Conservation (phyloP, 139 green algal genomes). For the Chlorokybus atmophyticus region DNA sequence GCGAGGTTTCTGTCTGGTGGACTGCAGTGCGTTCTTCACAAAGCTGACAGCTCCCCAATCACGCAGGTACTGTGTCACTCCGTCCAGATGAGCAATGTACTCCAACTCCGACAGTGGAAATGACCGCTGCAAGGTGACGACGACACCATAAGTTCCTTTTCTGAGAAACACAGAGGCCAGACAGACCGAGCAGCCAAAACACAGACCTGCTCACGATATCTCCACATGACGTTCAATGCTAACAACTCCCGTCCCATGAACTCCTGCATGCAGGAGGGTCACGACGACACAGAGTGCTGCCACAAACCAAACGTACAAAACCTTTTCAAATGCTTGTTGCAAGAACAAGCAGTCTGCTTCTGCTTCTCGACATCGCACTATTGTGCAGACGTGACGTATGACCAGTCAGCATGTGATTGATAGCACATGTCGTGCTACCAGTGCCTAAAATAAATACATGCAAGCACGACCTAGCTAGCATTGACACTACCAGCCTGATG, state of each 20-base stretch:
- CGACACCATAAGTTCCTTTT: not conserved
- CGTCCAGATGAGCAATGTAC: slow-evolving; percentile 18
- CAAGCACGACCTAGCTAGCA: not conserved
- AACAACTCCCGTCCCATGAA: slow-evolving; percentile 22
- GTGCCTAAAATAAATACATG: not conserved
- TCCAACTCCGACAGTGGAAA: slow-evolving; percentile 24
- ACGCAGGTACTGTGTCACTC: slow-evolving; percentile 13
- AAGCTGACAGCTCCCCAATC: slow-evolving; percentile 10
- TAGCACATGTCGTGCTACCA: no score
- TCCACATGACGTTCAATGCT: slow-evolving; percentile 26
- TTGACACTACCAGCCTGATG: no score
- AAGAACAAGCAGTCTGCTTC: not conserved
- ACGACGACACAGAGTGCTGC: not conserved
- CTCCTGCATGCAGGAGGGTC: not conserved
- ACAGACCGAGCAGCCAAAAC: not conserved
- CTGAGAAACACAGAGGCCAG: not conserved
- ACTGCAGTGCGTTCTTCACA: slow-evolving; percentile 8
- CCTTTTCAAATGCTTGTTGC: not conserved
- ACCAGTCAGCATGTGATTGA: no score
- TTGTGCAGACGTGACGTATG: no score
- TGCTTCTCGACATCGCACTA: not conserved
- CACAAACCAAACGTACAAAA: not conserved
- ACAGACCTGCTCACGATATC: slow-evolving; percentile 20
- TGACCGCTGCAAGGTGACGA: slow-evolving; percentile 7
- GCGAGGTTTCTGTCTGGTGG: slow-evolving; percentile 15